Percentiles rank a stretch among this genome's conserved stretches.
These are phyloP conservation scores for Citrullus colocynthis DNA, from an alignment of 306 rosid species.

Conservation along the genomic window DNA sequence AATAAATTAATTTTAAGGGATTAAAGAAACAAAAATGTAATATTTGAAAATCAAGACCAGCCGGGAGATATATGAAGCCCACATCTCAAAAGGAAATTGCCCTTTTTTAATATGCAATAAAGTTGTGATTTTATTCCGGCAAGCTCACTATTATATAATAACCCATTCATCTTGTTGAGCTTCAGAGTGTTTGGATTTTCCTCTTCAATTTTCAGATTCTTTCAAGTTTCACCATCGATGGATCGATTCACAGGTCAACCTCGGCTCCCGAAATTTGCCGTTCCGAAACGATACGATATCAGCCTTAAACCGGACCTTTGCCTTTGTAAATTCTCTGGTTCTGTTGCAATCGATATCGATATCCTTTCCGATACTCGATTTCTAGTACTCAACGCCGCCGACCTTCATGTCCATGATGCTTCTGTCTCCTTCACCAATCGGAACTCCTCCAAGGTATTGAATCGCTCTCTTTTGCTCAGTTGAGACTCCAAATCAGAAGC, in stretches of 20 bases:
- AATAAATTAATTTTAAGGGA: too few relatives aligned
- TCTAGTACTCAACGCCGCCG: conserved; percentile 80
- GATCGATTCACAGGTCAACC: conserved; percentile 78
- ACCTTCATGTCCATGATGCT: conserved; percentile 25
- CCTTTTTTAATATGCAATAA: too few relatives aligned
- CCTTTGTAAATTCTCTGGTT: conserved; percentile 57
- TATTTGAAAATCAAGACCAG: too few relatives aligned
- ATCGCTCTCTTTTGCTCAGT: neutral
- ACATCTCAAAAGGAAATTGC: too few relatives aligned
- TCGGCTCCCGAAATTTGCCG: conserved; percentile 82
- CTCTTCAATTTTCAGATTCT: neutral
- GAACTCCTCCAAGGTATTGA: conserved; percentile 38
- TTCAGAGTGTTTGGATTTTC: neutral
- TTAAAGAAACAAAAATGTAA: too few relatives aligned
- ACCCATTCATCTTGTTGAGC: neutral
- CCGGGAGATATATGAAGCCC: too few relatives aligned
- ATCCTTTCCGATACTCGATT: conserved; percentile 48
- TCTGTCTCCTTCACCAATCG: conserved; percentile 30
- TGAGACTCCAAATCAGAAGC: neutral
- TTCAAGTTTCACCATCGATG: conserved; percentile 19
- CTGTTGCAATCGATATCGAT: conserved; percentile 47
- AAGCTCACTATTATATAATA: neutral
- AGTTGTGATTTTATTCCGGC: neutral
- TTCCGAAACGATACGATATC: conserved; percentile 63
- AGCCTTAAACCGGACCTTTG: conserved; percentile 65